Conservation (phyloP, 2,329 filamentous ascomycete genomes). For the Cladosporium oxysporum region DNA sequence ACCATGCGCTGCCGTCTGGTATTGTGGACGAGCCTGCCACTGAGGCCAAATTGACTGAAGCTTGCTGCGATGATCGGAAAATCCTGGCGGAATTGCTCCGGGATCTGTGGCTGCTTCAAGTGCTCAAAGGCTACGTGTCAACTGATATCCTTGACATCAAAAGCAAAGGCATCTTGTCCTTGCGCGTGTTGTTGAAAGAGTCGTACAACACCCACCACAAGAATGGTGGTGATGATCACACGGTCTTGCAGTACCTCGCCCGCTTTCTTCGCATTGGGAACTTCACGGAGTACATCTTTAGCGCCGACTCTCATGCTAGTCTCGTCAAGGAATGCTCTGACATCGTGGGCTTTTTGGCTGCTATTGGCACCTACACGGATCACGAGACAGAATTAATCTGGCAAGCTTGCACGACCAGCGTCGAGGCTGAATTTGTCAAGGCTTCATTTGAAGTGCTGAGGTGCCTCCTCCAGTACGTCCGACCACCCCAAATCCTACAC, state of each 20-base stretch:
- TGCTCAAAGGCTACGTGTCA: constrained; percentile 71
- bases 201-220: constrained; percentile 58
- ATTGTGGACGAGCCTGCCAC: constrained; percentile 7
- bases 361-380: constrained; percentile 71
- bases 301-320: constrained; percentile 88
- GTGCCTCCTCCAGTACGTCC: constrained; percentile 50
- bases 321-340: constrained; percentile 80
- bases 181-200: constrained; percentile 69
- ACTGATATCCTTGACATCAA: constrained; percentile 90
- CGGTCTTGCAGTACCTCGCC: constrained; percentile 67
- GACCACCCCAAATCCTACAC: constrained; percentile 56
- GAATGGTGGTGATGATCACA: constrained; percentile 37
- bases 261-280: constrained; percentile 68
- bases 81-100: constrained; percentile 52
- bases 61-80: constrained; percentile 23
- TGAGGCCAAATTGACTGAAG: constrained; percentile 19
- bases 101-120: constrained; percentile 68
- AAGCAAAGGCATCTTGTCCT: constrained; percentile 72
- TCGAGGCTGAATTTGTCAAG: constrained; percentile 81
- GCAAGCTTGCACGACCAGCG: constrained; percentile 77
- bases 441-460: constrained; percentile 71
- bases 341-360: constrained; percentile 82
- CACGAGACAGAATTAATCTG: constrained; percentile 79
- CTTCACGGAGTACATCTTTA: constrained; percentile 82
- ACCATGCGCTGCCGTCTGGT: not conserved